These are phyloP conservation scores for Acanthamoeba royreba DNA, from an alignment of 208 protist species.

Conservation along the genomic window DNA sequence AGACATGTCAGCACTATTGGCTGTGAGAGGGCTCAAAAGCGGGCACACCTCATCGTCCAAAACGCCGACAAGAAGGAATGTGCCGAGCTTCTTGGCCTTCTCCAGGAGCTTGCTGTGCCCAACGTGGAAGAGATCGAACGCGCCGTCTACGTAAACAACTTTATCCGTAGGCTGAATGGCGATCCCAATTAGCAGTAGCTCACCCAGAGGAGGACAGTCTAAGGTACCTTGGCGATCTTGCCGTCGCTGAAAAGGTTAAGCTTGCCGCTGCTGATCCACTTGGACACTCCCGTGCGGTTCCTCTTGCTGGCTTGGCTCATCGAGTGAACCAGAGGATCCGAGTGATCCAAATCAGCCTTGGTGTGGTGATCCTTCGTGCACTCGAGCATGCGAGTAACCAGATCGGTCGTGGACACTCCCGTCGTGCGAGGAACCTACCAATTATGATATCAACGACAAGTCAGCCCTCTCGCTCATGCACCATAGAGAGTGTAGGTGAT, in stretches of 20 bases:
- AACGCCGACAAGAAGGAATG: constrained; percentile 95
- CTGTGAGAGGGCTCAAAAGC: not conserved
- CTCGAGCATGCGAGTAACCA: constrained; percentile 96
- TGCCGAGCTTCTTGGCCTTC: constrained; percentile 88
- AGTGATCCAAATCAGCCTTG: not conserved
- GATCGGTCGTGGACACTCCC: constrained; percentile 96
- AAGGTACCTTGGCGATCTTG: constrained; percentile 77
- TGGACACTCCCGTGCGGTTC: not conserved
- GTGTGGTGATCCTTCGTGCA: constrained; percentile 84
- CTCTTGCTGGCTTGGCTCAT: not conserved
- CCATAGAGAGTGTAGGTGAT: not conserved
- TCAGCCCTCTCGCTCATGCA: not conserved
- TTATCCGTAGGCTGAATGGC: constrained; percentile 71
- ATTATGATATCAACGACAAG: not conserved
- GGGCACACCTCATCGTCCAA: constrained; percentile 86
- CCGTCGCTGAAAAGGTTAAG: constrained; percentile 82
- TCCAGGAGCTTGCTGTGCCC: constrained; percentile 93
- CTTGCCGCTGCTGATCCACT: constrained; percentile 66
- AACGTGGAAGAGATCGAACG: constrained; percentile 96
- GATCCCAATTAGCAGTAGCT: not conserved
- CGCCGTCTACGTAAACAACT: constrained; percentile 96
- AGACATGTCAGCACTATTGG: not conserved
- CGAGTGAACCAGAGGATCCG: not conserved
- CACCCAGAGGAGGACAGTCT: too few species aligned
- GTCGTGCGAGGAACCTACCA: constrained; percentile 76